Evolutionary conservation across 352 stramenopile genomes (phyloP).

Genomic region (Globisporangium ultimum): DNA sequence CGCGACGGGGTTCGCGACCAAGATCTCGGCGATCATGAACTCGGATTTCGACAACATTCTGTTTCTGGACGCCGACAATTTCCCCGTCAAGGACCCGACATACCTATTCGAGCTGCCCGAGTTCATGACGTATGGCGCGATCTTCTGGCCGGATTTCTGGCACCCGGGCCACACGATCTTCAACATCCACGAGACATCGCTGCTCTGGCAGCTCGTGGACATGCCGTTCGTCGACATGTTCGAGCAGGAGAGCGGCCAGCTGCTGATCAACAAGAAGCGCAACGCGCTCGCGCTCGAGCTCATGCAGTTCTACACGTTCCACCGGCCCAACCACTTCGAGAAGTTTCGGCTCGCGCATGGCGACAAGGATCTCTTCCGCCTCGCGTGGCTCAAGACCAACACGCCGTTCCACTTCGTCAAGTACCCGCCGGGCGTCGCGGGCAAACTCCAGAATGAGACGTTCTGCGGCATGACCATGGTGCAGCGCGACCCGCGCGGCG

Average conservation of each 20-base stretch:
- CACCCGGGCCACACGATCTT: slow-evolving; percentile 65
- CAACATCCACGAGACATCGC: slow-evolving; percentile 44
- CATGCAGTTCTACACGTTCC: slow-evolving; percentile 37
- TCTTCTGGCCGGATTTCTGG: slow-evolving; percentile 81
- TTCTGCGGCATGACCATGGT: slow-evolving; percentile 61
- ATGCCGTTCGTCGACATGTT: slow-evolving; percentile 58
- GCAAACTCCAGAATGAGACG: slow-evolving; percentile 26
- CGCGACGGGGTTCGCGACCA: slow-evolving; percentile 45
- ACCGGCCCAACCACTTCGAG: slow-evolving; percentile 31
- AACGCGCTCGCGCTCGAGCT: slow-evolving; percentile 27
- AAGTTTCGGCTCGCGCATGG: slow-evolving; percentile 35
- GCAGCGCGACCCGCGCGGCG: slow-evolving; percentile 21
- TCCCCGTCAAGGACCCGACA: slow-evolving; percentile 53
- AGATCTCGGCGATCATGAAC: slow-evolving; percentile 60
- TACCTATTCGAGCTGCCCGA: slow-evolving; percentile 54
- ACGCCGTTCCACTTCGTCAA: slow-evolving; percentile 51
- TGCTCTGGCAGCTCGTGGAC: slow-evolving; percentile 59
- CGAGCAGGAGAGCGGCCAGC: slow-evolving; percentile 63
- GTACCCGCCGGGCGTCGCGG: slow-evolving; percentile 31
- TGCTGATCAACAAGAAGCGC: slow-evolving; percentile 41
- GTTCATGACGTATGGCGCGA: slow-evolving; percentile 33
- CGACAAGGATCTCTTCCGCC: slow-evolving; percentile 59
- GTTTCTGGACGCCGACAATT: slow-evolving; percentile 66
- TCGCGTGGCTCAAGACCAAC: slow-evolving; percentile 49
- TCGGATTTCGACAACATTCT: slow-evolving; percentile 58